Base-by-base conservation (phyloP, 2,329 filamentous ascomycete species). In the Sporothrix globosa region DNA sequence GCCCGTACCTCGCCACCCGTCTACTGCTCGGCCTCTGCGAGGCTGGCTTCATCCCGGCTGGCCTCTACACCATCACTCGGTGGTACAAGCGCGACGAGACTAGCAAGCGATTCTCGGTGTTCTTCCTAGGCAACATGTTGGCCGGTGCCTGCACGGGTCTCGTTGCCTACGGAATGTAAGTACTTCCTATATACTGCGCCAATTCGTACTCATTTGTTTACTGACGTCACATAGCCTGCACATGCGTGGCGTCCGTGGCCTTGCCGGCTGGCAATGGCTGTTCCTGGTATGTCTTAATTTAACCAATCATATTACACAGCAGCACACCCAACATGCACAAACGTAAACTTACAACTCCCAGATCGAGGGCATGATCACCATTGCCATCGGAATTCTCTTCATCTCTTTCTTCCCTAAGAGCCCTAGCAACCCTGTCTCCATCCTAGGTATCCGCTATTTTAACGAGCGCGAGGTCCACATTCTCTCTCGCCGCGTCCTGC, bases 61-160 rank as follows among this genome's bases (percentile, higher is more conserved):
- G 81, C 7, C 76, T 84, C 1, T 85, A 80, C 75, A 84, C 83
- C 0, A 79, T 85, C 1, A 83, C 82, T 0, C 77, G 80, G 1
- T 84, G 82, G 82, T 84, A 85, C 70, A 84, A 82, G 39, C 78
- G 78, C 3, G 77, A 78, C 9, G 82, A 85, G 71, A 83, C 80
- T 0, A 82, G 80, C 65, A 83, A 82, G 74, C 76, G 83, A 1
- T 82, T 84, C 68, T 79, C 81, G 13, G 78, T 77, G 69, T 84
- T 81, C 73, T 84, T 83, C 68, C 78, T 84, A 21, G 82, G 83
- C 1, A 84, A 82, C 63, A 79, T 81, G 72, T 73, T 80, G 17
- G 82, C 81, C 0, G 77, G 77, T 27, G 82, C 81, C 0, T 78
- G 77, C 10, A 78, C 78, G 0, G 81, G 81, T 2, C 76, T 83